Conservation (phyloP, 768 basidiomycete genomes). For the Rhizopogon vesiculosus region DNA sequence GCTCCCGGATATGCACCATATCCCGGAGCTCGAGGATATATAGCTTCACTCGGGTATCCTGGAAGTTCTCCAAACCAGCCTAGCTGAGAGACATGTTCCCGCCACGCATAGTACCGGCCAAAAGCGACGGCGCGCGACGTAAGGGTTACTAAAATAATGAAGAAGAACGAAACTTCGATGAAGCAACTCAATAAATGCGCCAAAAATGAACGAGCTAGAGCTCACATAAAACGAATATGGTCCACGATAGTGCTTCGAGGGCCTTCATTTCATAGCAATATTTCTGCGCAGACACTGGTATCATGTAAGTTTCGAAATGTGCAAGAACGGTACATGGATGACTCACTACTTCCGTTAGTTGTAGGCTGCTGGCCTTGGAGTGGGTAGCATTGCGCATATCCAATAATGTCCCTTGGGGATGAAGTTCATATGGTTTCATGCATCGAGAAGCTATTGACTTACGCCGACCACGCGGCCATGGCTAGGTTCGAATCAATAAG, state of each 20-base stretch:
- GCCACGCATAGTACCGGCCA: conserved; percentile 33
- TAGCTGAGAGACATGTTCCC: conserved; percentile 45
- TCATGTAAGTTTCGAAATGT: conserved; percentile 3
- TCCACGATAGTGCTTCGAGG: conserved; percentile 76
- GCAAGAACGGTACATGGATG: neutral
- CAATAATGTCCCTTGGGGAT: conserved; percentile 60
- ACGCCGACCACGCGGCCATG: conserved; percentile 75
- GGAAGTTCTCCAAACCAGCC: conserved; percentile 76
- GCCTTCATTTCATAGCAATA: conserved; percentile 82
- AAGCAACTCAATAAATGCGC: neutral
- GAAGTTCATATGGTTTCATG: conserved; percentile 4
- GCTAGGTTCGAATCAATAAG: conserved; percentile 35
- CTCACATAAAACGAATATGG: conserved; percentile 52
- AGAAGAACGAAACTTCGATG: conserved; percentile 39
- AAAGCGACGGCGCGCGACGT: conserved; percentile 33
- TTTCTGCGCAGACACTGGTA: conserved; percentile 45
- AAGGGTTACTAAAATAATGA: conserved; percentile 53
- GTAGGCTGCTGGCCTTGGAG: conserved; percentile 43
- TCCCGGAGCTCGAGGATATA: conserved; percentile 19
- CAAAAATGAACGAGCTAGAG: conserved; percentile 4
- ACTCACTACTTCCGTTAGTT: conserved; percentile 52
- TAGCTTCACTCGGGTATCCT: conserved; percentile 38
- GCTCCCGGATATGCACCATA: conserved; percentile 27
- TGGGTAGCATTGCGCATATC: conserved; percentile 53
- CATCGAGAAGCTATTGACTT: conserved; percentile 17